Evolutionary conservation across 345 rosid species (phyloP).

Genomic region (Citrus medica): DNA sequence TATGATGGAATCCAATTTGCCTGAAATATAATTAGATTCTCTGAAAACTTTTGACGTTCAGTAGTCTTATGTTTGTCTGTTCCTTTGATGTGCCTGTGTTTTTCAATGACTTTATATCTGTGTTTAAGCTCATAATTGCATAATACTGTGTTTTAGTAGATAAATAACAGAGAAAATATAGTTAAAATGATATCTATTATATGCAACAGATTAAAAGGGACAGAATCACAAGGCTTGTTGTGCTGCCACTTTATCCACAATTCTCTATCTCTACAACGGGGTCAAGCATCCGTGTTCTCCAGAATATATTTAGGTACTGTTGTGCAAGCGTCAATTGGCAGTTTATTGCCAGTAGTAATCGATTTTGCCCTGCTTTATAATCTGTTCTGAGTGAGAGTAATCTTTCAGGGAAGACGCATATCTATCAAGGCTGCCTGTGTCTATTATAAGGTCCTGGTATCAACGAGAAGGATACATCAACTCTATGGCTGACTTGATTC

Average conservation of each 20-base stretch:
- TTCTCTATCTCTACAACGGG: conserved; percentile 94
- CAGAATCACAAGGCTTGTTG: conserved; percentile 75
- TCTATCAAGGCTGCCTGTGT: conserved; percentile 72
- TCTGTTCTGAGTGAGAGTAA: conserved; percentile 18
- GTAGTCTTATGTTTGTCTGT: background rate
- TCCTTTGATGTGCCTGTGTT: background rate
- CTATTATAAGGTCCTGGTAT: conserved; percentile 83
- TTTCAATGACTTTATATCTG: background rate
- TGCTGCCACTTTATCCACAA: conserved; percentile 96
- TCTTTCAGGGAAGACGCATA: conserved; percentile 66
- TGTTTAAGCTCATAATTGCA: background rate
- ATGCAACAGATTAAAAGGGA: conserved; percentile 69
- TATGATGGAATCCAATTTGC: background rate
- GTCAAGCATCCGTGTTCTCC: conserved; percentile 82
- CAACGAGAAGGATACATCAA: conserved; percentile 76
- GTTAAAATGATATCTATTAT: background rate
- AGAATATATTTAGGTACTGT: conserved; percentile 60
- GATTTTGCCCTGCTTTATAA: background rate
- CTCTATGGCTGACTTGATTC: conserved; percentile 87
- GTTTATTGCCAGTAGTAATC: background rate
- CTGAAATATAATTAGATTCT: background rate
- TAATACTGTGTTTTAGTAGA: background rate
- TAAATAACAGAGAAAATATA: background rate
- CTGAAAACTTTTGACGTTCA: background rate
- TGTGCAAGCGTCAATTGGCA: background rate